Evolutionary conservation across 495 filamentous ascomycete genomes (phyloP).

Genomic region (Penicillium cinerascens): DNA sequence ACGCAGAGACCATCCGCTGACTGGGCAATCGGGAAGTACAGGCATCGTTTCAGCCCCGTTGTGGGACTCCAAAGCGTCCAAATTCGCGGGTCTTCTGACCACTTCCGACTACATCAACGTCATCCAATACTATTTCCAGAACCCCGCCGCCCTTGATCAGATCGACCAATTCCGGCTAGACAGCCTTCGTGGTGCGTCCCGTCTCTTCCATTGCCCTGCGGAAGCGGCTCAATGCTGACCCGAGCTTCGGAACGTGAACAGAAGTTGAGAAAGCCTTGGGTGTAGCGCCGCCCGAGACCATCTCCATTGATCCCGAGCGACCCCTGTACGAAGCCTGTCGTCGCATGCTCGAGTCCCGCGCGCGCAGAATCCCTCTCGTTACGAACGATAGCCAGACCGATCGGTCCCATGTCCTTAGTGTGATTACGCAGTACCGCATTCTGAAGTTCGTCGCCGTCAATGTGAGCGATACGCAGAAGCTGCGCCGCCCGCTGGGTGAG

Average conservation of each 20-base stretch:
- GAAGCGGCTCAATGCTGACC: conserved; percentile 13
- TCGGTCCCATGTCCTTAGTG: conserved; percentile 88
- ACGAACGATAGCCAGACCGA: conserved; percentile 94
- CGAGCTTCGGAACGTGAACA: conserved; percentile 29
- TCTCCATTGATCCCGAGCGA: conserved; percentile 83
- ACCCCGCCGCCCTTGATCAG: conserved; percentile 80
- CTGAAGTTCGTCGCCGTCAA: conserved; percentile 99
- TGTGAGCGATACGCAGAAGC: conserved; percentile 80
- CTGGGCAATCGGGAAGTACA: conserved; percentile 38
- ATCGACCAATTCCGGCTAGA: conserved; percentile 93
- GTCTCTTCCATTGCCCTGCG: background rate
- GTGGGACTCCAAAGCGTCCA: conserved; percentile 93
- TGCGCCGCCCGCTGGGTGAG: conserved; percentile 83
- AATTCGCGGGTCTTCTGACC: conserved; percentile 90
- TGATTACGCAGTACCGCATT: conserved; percentile 96
- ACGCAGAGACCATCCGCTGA: conserved; percentile 17
- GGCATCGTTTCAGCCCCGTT: conserved; percentile 97
- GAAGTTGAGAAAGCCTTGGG: conserved; percentile 94
- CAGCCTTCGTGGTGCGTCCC: conserved; percentile 73
- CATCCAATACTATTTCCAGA: conserved; percentile 99
- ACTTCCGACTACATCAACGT: conserved; percentile 98
- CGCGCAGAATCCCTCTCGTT: conserved; percentile 89
- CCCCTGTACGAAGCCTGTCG: conserved; percentile 95
- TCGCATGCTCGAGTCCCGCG: conserved; percentile 88
- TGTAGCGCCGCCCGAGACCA: conserved; percentile 87